A percentile compares a stretch with the other conserved stretches of the same genome.
Conservation (phyloP, 306 rosid species). For the Biancaea sappan region DNA sequence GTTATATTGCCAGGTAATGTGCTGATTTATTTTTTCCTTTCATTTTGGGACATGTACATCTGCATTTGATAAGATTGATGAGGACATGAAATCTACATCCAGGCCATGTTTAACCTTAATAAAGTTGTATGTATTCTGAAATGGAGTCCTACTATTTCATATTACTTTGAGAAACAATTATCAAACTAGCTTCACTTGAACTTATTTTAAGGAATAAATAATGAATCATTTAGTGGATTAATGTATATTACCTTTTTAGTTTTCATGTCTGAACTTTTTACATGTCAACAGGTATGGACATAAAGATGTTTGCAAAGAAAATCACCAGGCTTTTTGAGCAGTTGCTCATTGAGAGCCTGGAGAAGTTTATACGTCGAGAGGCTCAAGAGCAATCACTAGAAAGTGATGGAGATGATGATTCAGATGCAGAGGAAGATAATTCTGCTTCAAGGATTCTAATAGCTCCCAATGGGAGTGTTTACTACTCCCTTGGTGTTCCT, state of each 20-base stretch:
- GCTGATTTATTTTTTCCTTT: constrained; percentile 3
- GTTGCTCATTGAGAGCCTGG: constrained; percentile 92
- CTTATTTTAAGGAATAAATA: constrained; percentile 5
- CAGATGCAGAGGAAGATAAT: constrained; percentile 57
- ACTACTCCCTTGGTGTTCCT: constrained; percentile 88
- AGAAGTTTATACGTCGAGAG: constrained; percentile 92
- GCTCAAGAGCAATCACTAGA: constrained; percentile 89
- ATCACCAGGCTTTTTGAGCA: constrained; percentile 94
- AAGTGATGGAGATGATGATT: constrained; percentile 80
- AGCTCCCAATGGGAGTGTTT: constrained; percentile 91
- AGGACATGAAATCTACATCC: not conserved
- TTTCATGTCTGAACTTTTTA: not conserved
- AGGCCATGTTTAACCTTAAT: not conserved
- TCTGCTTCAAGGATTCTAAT: constrained; percentile 69
- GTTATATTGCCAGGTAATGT: constrained; percentile 89
- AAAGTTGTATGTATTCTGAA: constrained; percentile 26
- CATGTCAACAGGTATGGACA: constrained; percentile 78
- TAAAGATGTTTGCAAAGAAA: constrained; percentile 96
- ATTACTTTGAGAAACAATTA: constrained; percentile 18
- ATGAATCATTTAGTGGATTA: not conserved
- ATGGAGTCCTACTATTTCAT: not conserved
- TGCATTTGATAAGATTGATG: not conserved
- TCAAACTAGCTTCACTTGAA: constrained; percentile 13
- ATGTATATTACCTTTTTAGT: constrained; percentile 6
- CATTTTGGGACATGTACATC: not conserved